Evolutionary conservation across 176 grass and related monocot genomes (phyloP).

Genomic region (Aegilops bicornis): DNA sequence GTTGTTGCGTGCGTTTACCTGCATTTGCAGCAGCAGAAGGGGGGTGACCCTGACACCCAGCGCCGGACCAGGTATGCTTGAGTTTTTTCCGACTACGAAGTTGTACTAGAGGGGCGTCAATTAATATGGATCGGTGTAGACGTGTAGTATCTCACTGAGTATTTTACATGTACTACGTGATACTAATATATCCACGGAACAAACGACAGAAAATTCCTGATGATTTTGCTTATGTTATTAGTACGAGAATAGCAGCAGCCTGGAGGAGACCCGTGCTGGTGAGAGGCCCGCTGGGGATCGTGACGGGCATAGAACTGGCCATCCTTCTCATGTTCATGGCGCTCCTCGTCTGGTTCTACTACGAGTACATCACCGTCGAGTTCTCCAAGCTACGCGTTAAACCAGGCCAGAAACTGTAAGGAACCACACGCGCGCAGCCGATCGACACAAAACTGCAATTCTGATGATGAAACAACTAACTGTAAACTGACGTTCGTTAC

Average conservation of each 20-base stretch:
- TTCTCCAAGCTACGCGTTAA: constrained; percentile 26
- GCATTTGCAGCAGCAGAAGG: constrained; percentile 30
- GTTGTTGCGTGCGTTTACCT: constrained; percentile 55
- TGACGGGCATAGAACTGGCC: constrained; percentile 45
- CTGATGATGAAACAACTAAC: not conserved
- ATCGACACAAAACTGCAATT: not conserved
- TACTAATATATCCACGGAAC: not conserved
- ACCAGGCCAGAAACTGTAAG: constrained; percentile 42
- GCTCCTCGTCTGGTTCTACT: constrained; percentile 54
- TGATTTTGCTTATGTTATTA: not conserved
- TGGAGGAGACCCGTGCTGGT: constrained; percentile 56
- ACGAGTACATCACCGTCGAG: constrained; percentile 20
- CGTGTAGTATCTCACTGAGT: too few relatives aligned
- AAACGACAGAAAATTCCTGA: not conserved
- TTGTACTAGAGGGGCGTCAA: too few relatives aligned
- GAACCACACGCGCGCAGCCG: not conserved
- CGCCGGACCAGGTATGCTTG: not conserved
- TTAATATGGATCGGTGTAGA: too few relatives aligned
- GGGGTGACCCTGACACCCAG: not conserved
- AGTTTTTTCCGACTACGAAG: not conserved
- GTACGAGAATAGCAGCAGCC: not conserved
- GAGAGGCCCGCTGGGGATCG: constrained; percentile 54
- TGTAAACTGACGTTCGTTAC: not conserved
- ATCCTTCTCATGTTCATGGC: constrained; percentile 50
- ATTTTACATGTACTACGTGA: not conserved